Evolutionary conservation across 768 basidiomycete genomes (phyloP), one percentile per base, ranked within the genome.

Genomic region (Boletus subcaerulescens): DNA sequence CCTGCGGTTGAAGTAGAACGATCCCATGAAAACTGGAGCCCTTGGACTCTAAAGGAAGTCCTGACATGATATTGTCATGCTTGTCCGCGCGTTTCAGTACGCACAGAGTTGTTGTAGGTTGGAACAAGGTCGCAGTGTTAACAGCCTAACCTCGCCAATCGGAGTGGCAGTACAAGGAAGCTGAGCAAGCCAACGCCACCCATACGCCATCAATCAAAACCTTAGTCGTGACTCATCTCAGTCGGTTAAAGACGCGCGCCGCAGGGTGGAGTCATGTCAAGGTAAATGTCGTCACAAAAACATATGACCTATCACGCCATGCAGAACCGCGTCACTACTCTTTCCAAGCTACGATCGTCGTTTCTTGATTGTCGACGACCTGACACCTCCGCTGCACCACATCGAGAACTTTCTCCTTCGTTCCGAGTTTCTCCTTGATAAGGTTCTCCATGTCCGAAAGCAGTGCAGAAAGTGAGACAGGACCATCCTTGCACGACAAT

Each of bases 341-440:
- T 35, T 55, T 65, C 62, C 57, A 73, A 45, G 40, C 48, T 18
- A 68, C 67, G 9, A 46, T 55, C 44, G 50, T 57, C 47, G 38
- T 53, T n/a, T 68, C 68, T 48, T 76, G 76, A 59, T 84, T 83
- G 60, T 82, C 79, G 18, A 81, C 75, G 40, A 83, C 68, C 39
- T 79, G 75, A 63, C 90, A 93, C 63, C 76, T 80, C 62, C 93
- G 85, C 52, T 74, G 65, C 13, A 89, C 79, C 45, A 97, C 83
- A 59, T 94, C 93, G 35, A 81, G 59, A 20, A 96, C 76, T 73
- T 94, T 97, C 63, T 86, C 85, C 62, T 71, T 76, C 3, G 91
- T 82, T 26, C 90, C 91, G 44, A 66, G 75, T 65, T 81, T 80
- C 24, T 71, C 68, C 41, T 61, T 59, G 33, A 58, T 22, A 38